A percentile compares a stretch with the other conserved stretches of the same genome.
Evolutionary conservation across 2,329 filamentous ascomycete species (phyloP).

Genomic region (Cercospora sesami): DNA sequence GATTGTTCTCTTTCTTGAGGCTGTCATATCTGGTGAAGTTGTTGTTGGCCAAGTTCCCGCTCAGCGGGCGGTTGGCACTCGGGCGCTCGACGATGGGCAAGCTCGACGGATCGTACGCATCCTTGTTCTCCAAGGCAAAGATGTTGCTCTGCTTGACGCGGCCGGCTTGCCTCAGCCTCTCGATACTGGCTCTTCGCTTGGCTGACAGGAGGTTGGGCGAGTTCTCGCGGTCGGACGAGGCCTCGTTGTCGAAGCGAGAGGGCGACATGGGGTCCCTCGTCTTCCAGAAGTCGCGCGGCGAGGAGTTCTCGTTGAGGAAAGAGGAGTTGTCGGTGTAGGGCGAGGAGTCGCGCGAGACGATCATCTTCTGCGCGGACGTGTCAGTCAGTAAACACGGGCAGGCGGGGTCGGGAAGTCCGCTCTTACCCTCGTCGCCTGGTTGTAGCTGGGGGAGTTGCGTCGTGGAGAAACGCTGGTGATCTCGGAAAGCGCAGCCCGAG

Average conservation of each 20-base stretch:
- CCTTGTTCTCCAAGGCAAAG: slow-evolving; percentile 86
- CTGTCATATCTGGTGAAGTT: slow-evolving; percentile 62
- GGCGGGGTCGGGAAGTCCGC: slow-evolving; percentile 3
- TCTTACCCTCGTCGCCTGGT: slow-evolving; percentile 67
- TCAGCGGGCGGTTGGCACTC: slow-evolving; percentile 60
- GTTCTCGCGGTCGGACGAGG: slow-evolving; percentile 56
- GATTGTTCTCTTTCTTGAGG: slow-evolving; percentile 42
- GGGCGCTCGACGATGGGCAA: slow-evolving; percentile 79
- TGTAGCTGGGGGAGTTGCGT: slow-evolving; percentile 91
- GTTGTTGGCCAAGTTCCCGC: slow-evolving; percentile 67
- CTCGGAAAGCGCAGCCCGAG: slow-evolving; percentile 74
- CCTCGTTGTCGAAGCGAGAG: slow-evolving; percentile 66
- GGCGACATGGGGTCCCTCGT: slow-evolving; percentile 67
- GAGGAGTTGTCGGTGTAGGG: slow-evolving; percentile 56
- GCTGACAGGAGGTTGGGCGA: slow-evolving; percentile 61
- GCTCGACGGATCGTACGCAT: slow-evolving; percentile 84
- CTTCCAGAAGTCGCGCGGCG: slow-evolving; percentile 90
- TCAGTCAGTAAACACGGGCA: slow-evolving; percentile 27
- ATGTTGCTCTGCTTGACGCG: slow-evolving; percentile 98
- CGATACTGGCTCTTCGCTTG: slow-evolving; percentile 83
- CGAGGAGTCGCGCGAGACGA: slow-evolving; percentile 72
- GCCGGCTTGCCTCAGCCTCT: slow-evolving; percentile 90
- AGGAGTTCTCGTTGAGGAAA: slow-evolving; percentile 43
- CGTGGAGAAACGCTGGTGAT: slow-evolving; percentile 81
- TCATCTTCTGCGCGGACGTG: slow-evolving; percentile 59